Conservation (phyloP, 2,329 filamentous ascomycete species). For the Scytalidium sp. region DNA sequence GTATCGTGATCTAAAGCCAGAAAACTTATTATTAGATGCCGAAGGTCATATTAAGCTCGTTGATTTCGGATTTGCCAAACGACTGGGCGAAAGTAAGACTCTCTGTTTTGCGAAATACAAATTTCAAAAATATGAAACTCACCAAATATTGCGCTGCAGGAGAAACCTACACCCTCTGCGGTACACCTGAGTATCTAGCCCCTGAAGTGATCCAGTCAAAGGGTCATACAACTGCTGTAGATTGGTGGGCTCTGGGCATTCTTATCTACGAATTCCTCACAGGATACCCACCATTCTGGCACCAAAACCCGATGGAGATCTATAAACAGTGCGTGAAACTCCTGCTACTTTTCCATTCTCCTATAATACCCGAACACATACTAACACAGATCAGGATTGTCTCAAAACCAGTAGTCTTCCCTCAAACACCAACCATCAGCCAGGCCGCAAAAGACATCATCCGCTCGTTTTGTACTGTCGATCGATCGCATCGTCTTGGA, state of each 20-base stretch:
- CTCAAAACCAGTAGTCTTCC: constrained; percentile 73
- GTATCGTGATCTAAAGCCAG: constrained; percentile 79
- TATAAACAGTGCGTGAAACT: constrained; percentile 64
- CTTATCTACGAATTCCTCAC: constrained; percentile 82
- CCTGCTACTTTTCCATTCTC: not conserved
- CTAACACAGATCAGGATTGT: constrained; percentile 57
- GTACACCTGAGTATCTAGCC: constrained; percentile 80
- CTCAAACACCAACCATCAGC: constrained; percentile 60
- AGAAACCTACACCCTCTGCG: constrained; percentile 81
- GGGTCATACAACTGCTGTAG: constrained; percentile 71
- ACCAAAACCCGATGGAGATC: constrained; percentile 82
- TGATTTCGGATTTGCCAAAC: constrained; percentile 83
- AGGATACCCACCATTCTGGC: constrained; percentile 84
- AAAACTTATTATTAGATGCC: constrained; percentile 75
- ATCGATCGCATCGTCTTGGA: constrained; percentile 73
- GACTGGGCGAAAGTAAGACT: constrained; percentile 56
- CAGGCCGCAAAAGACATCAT: constrained; percentile 72
- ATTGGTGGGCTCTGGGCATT: constrained; percentile 87
- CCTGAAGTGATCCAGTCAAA: constrained; percentile 84
- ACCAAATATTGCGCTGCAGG: constrained; percentile 30
- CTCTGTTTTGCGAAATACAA: constrained; percentile 3
- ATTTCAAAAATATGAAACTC: too few relatives aligned
- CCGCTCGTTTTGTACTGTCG: constrained; percentile 71
- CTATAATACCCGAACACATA: not conserved
- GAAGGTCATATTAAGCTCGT: constrained; percentile 80